Conservation (phyloP, 2,329 filamentous ascomycete species). For the Fusarium nelsonii region DNA sequence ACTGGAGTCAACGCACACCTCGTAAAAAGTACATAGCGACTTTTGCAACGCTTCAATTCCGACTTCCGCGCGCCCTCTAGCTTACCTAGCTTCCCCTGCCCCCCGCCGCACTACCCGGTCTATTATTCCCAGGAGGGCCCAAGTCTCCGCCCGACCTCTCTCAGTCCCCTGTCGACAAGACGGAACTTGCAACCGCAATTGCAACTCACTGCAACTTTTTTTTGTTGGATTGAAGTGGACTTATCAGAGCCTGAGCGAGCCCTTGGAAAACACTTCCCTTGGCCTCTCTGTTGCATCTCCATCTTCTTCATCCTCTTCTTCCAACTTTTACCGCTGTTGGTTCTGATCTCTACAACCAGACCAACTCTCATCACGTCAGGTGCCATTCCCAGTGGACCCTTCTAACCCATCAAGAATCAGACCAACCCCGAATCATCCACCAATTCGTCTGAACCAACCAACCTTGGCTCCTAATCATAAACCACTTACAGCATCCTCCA, state of each 20-base stretch:
- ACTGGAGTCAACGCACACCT: background rate
- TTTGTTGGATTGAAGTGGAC: slow-evolving; percentile 17
- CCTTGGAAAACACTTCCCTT: background rate
- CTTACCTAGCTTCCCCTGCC: slow-evolving; percentile 16
- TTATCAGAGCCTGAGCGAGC: slow-evolving; percentile 10
- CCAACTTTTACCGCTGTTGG: slow-evolving; percentile 16
- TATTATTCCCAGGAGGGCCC: slow-evolving; percentile 22
- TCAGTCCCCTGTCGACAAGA: slow-evolving; percentile 17
- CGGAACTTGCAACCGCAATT: slow-evolving; percentile 7
- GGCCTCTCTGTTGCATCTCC: background rate
- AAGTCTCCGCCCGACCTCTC: slow-evolving; percentile 24
- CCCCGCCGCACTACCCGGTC: slow-evolving; percentile 27
- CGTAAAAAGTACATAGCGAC: slow-evolving; percentile 7
- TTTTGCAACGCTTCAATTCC: slow-evolving; percentile 38
- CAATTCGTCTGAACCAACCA: slow-evolving; percentile 34
- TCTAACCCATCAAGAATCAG: slow-evolving; percentile 26
- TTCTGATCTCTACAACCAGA: background rate
- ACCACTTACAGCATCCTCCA: slow-evolving; percentile 1
- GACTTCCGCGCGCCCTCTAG: slow-evolving; percentile 33
- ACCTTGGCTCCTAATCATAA: slow-evolving; percentile 25
- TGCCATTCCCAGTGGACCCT: slow-evolving; percentile 37
- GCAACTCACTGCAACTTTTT: background rate
- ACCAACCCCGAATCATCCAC: slow-evolving; percentile 31
- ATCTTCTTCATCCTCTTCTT: background rate
- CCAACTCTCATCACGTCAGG: slow-evolving; percentile 18